Conservation (phyloP, 495 filamentous ascomycete species). For the Aspergillus sparsus region DNA sequence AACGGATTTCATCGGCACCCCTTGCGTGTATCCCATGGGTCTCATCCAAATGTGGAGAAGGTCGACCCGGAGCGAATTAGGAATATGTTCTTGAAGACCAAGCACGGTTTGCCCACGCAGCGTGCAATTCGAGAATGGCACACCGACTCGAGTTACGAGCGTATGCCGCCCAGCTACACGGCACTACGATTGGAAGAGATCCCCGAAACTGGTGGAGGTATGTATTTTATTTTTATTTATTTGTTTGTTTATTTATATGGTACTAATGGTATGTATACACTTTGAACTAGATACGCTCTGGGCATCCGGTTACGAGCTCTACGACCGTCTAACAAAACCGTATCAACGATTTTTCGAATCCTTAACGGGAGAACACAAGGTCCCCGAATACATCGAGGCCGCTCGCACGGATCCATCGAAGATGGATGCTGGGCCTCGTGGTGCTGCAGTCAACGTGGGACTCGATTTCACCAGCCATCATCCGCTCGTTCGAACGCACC, state of each 20-base stretch:
- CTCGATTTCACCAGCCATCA: slow-evolving; percentile 6
- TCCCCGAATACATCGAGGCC: background rate
- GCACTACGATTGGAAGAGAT: slow-evolving; percentile 7
- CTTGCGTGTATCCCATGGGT: slow-evolving; percentile 33
- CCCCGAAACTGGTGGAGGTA: slow-evolving; percentile 9
- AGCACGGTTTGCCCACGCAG: background rate
- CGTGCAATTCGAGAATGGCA: slow-evolving; percentile 5
- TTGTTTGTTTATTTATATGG: background rate
- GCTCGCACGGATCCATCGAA: background rate
- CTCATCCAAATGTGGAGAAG: background rate
- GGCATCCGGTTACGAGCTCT: slow-evolving; percentile 3
- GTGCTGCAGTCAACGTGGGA: slow-evolving; percentile 5
- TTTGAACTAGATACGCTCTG: slow-evolving; percentile 11
- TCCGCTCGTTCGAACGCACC: slow-evolving; percentile 8
- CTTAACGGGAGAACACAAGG: background rate
- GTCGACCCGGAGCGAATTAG: slow-evolving; percentile 5
- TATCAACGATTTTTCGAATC: slow-evolving; percentile 6
- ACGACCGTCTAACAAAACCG: slow-evolving; percentile 5
- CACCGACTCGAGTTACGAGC: slow-evolving; percentile 9
- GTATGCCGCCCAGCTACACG: slow-evolving; percentile 5
- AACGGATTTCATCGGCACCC: slow-evolving; percentile 69
- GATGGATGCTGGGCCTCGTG: background rate
- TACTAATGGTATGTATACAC: too few species aligned
- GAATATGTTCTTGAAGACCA: background rate
- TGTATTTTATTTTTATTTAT: background rate